Evolutionary conservation across 2,329 filamentous ascomycete genomes (phyloP).

Genomic region (Ceratocystis variospora): DNA sequence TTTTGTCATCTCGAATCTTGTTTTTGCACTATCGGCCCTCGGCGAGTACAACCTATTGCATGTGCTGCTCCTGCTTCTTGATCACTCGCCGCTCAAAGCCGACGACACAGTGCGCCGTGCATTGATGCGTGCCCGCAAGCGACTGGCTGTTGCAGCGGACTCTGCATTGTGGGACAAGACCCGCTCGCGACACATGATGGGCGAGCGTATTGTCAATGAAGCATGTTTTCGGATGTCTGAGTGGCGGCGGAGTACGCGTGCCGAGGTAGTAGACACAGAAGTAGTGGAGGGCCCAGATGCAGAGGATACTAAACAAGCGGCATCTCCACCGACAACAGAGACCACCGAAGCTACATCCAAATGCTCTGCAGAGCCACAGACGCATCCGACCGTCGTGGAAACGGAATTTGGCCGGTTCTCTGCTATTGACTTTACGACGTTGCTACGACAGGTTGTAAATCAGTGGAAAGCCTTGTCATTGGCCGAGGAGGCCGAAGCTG

Average conservation of each 20-base stretch:
- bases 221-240: constrained; percentile 5
- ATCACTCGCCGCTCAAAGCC: not conserved
- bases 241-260: not conserved
- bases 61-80: constrained; percentile 9
- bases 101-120: constrained; percentile 9
- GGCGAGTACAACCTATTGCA: constrained; percentile 13
- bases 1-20: constrained; percentile 12
- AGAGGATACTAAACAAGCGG: not conserved
- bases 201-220: not conserved
- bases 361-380: not conserved
- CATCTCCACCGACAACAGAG: not conserved
- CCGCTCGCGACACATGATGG: constrained; percentile 8
- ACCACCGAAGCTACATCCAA: not conserved
- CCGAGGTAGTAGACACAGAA: not conserved
- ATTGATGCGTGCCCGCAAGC: constrained; percentile 11
- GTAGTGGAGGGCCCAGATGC: not conserved
- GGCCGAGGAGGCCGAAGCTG: not conserved
- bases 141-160: constrained; percentile 4
- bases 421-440: not conserved
- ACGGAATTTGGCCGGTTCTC: constrained; percentile 8
- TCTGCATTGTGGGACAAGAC: constrained; percentile 16
- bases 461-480: not conserved
- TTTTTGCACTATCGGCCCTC: constrained; percentile 17
- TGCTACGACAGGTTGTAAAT: constrained; percentile 1
- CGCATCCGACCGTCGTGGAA: not conserved